Percentiles rank a stretch among this genome's conserved stretches.
Conservation (phyloP, 2,329 filamentous ascomycete genomes). For the Phaeomoniella chlamydospora region DNA sequence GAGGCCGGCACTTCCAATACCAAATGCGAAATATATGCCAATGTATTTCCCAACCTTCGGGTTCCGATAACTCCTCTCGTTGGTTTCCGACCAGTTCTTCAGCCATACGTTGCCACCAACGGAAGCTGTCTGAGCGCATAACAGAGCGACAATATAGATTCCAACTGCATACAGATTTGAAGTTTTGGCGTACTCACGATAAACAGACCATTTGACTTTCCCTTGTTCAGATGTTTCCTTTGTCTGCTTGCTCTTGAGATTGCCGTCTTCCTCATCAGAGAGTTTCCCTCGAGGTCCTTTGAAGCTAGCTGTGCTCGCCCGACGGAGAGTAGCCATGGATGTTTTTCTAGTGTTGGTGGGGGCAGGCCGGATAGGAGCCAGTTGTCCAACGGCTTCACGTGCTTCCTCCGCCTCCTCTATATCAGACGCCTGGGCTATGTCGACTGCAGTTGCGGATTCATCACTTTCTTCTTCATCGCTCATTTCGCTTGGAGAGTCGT, state of each 20-base stretch:
- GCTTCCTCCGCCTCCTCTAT: conserved; percentile 40
- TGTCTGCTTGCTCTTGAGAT: conserved; percentile 62
- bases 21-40: conserved; percentile 89
- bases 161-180: conserved; percentile 76
- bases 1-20: conserved; percentile 68
- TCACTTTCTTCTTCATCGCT: conserved; percentile 47
- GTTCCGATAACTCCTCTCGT: conserved; percentile 54
- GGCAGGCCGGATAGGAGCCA: conserved; percentile 57
- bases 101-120: conserved; percentile 86
- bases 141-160: conserved; percentile 62
- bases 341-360: conserved; percentile 33
- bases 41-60: conserved; percentile 75
- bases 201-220: conserved; percentile 96
- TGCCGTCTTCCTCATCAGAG: conserved; percentile 58
- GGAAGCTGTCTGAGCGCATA: conserved; percentile 68
- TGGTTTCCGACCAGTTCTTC: conserved; percentile 78
- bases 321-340: conserved; percentile 68
- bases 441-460: conserved; percentile 48
- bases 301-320: conserved; percentile 86
- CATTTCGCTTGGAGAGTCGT: conserved; percentile 32
- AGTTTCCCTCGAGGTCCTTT: conserved; percentile 71
- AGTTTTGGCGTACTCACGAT: conserved; percentile 84
- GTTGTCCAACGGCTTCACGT: conserved; percentile 60
- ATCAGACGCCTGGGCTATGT: conserved; percentile 33
- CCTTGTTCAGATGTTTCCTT: conserved; percentile 89